phyloP scores from a whole-genome alignment of 2,329 filamentous ascomycete species.

The Fusarium subglutinans region DNA sequence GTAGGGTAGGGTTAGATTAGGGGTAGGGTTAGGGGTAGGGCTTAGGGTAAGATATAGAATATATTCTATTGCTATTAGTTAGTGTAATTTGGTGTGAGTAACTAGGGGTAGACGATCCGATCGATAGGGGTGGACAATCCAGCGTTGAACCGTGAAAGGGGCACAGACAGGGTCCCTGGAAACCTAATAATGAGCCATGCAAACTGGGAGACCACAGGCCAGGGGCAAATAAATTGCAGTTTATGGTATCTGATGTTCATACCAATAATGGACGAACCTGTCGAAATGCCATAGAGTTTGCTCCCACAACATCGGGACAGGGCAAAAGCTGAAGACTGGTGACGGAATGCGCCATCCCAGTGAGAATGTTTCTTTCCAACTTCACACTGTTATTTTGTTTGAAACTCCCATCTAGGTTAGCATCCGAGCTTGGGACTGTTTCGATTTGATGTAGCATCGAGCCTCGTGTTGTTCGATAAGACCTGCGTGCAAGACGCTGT shows the following conservation, averaged over 20 bases:
- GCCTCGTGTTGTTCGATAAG: neutral
- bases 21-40: too few relatives aligned
- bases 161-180: conserved; percentile 17
- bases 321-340: conserved; percentile 5
- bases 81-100: too few relatives aligned
- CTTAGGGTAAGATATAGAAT: too few relatives aligned
- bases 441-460: neutral
- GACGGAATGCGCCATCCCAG: neutral
- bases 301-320: neutral
- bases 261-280: conserved; percentile 14
- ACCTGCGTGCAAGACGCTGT: neutral
- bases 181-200: conserved; percentile 20
- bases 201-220: neutral
- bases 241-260: neutral
- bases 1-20: too few relatives aligned
- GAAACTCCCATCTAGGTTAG: neutral
- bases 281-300: neutral
- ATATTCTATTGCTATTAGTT: too few relatives aligned
- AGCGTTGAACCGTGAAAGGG: conserved; percentile 18
- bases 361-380: neutral
- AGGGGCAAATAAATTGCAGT: conserved; percentile 25
- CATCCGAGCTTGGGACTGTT: neutral
- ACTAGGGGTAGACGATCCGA: too few relatives aligned
- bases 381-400: neutral
- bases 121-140: too few relatives aligned